phyloP scores from a whole-genome alignment of 2,329 filamentous ascomycete species.

The Penicillium sp. region DNA sequence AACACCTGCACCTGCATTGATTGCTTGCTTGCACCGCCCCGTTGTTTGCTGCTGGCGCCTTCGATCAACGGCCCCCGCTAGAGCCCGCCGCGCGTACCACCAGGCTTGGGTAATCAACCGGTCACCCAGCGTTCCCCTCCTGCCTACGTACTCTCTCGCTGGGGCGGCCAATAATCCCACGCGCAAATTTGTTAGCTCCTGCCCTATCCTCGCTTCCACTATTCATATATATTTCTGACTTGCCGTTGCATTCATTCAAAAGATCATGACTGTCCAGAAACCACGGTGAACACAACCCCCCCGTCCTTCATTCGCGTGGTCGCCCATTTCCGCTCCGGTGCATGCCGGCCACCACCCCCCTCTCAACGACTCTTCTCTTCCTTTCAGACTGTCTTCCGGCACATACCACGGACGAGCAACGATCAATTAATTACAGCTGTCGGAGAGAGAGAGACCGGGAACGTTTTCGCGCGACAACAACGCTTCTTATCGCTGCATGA shows the following conservation, averaged over 20 bases:
- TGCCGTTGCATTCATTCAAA: background rate
- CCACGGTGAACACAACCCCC: conserved; percentile 2
- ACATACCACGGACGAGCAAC: background rate
- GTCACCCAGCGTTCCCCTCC: conserved; percentile 1
- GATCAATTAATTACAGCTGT: background rate
- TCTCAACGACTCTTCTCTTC: background rate
- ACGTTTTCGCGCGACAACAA: background rate
- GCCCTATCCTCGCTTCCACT: no score
- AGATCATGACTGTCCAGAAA: conserved; percentile 4
- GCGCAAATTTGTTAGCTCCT: background rate
- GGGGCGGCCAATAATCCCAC: background rate
- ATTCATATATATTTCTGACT: background rate
- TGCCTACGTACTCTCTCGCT: background rate
- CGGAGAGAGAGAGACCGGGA: background rate
- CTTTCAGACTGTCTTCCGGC: no score
- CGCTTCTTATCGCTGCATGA: background rate
- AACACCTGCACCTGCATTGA: no score
- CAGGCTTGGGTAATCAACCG: background rate
- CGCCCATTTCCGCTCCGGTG: conserved; percentile 2
- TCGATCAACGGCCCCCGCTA: background rate
- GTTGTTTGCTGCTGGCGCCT: background rate
- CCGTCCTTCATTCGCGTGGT: conserved; percentile 8
- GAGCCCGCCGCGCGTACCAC: conserved; percentile 2
- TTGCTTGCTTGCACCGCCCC: background rate
- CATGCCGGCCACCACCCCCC: background rate